These are phyloP conservation scores for Auxenochlorella pyrenoidosa DNA, from an alignment of 139 green algal genomes.

Conservation along the genomic window DNA sequence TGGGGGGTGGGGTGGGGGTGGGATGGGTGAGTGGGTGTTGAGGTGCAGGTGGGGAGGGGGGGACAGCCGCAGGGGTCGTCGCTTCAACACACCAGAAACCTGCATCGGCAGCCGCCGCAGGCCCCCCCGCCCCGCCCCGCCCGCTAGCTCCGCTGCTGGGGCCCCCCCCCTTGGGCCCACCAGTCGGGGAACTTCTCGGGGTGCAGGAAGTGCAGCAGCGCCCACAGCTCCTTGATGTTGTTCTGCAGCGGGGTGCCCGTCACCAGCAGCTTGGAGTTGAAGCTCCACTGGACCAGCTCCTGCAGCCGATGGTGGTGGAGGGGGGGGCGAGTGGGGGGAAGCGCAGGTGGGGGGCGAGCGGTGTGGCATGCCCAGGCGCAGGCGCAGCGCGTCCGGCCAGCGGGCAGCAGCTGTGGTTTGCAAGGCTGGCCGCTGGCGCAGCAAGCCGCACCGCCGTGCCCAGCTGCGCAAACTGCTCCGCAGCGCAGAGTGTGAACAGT, in stretches of 20 bases:
- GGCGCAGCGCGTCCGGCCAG: background rate
- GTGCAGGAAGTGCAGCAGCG: slow-evolving; percentile 92
- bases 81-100: too few relatives aligned
- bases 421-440: background rate
- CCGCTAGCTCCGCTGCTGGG: too few relatives aligned
- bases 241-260: slow-evolving; percentile 89
- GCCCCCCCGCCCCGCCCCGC: too few relatives aligned
- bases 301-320: slow-evolving; percentile 6
- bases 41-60: too few relatives aligned
- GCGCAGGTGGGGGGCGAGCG: too few relatives aligned
- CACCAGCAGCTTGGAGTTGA: slow-evolving; percentile 92
- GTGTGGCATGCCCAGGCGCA: too few relatives aligned
- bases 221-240: slow-evolving; percentile 87
- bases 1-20: too few relatives aligned
- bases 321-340: background rate
- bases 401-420: background rate
- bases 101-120: too few relatives aligned
- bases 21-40: too few relatives aligned
- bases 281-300: slow-evolving; percentile 71
- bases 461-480: background rate
- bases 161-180: background rate
- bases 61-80: too few relatives aligned
- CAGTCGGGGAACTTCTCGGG: slow-evolving; percentile 76
- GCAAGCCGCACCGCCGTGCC: too few relatives aligned
- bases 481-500: background rate